A percentile compares a stretch with the other conserved stretches of the same genome.
phyloP scores from a whole-genome alignment of 2,329 filamentous ascomycete genomes.

The Aspergillus pseudoviridinutans region DNA sequence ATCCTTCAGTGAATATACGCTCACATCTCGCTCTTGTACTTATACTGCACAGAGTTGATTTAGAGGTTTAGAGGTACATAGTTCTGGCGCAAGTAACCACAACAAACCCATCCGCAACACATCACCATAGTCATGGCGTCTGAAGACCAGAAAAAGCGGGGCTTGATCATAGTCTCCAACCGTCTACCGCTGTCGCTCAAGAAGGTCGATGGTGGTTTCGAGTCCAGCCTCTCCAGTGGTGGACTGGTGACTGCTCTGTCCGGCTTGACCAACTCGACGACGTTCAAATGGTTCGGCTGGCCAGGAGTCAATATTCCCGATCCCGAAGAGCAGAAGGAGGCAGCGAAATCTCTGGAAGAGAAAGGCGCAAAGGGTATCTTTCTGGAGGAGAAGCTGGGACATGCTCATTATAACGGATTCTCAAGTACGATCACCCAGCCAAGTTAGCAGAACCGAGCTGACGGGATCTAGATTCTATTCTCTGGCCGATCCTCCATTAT shows the following conservation, averaged over 20 bases:
- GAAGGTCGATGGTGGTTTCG: constrained; percentile 73
- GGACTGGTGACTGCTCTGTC: constrained; percentile 87
- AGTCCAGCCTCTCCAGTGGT: constrained; percentile 85
- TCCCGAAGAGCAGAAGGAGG: constrained; percentile 59
- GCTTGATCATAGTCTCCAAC: constrained; percentile 75
- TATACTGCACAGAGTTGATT: too few species aligned
- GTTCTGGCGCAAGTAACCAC: not conserved
- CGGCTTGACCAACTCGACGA: constrained; percentile 80
- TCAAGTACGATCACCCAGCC: constrained; percentile 58
- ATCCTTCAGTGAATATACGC: too few species aligned
- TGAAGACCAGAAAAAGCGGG: constrained; percentile 15
- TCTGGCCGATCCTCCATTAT: constrained; percentile 97
- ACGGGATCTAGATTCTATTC: constrained; percentile 69
- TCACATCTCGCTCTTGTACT: too few species aligned
- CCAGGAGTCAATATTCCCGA: constrained; percentile 83
- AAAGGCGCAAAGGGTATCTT: constrained; percentile 84
- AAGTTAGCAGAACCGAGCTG: not conserved
- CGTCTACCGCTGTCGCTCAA: constrained; percentile 91
- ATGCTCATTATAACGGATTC: constrained; percentile 94
- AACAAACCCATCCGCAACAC: not conserved
- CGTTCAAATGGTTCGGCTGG: constrained; percentile 96
- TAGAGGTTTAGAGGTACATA: not conserved
- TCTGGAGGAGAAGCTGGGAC: constrained; percentile 78
- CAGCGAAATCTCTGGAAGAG: constrained; percentile 69
- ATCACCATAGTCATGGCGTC: not conserved